Evolutionary conservation across 2,329 filamentous ascomycete genomes (phyloP), one percentile per base, ranked within the genome.

Genomic region (Aspergillus amoenus): DNA sequence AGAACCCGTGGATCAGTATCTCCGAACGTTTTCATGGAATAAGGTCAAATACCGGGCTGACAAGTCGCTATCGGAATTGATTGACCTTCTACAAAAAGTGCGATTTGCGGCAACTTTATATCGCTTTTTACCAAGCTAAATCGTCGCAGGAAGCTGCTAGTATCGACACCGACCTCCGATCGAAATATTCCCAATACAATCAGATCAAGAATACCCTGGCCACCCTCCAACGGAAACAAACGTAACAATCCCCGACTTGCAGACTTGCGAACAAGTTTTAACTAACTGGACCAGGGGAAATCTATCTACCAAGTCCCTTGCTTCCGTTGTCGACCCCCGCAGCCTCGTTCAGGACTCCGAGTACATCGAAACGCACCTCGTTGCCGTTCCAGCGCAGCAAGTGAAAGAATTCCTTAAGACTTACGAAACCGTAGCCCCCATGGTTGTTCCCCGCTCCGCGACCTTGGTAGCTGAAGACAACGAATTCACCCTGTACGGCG

Each of bases 1-100:
- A 97, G 93, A 96, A 76, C 93, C 94, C n/a, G 92, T 93, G 59
- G 93, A 97, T 68, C 89, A 93, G 73, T 99, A 97, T 73, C 80
- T 99, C 45, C 86, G 88, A 70, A 88, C 84, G 55, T 99, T 97
- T 76, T 84, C 86, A 64, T 99, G 94, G 94, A 97, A 97, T 79
- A 97, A 94, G 77, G 91, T 96, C 77, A 94, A 96, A 73, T 99
- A 97, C 76, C 88, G 94, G 68, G 88, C 90, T 61, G 94, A 99
- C 76, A 95, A 93, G 74, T 85, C 93, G 50, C 84, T 99, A 60
- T 84, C 86, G 55, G 93, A 97, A 71, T 82, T 97, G 58, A 88
- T 97, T 66, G 89, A 92, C 73, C 88, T 87, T 41, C 79, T 99
- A 57, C 91, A 96, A 72, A 97, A 96, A 85, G 91, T 91, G 27